Evolutionary conservation across 2,329 filamentous ascomycete species (phyloP), one percentile per base, ranked within the genome.

Genomic region (Hypomyces perniciosus): DNA sequence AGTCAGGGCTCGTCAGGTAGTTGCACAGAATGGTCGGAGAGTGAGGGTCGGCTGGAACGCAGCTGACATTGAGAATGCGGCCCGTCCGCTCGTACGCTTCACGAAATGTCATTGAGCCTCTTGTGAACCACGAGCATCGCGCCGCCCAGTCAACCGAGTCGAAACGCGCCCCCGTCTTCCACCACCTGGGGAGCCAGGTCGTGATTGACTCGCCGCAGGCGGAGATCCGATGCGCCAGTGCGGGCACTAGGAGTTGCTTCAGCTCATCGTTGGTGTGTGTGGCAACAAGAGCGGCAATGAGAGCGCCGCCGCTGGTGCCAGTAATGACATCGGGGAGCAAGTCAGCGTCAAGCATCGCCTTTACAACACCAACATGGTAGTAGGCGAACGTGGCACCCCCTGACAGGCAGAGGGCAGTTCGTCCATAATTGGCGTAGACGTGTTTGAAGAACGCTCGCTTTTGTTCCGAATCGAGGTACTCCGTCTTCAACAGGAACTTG

Each of bases 21-120:
- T 99, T 99, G 63, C 90, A 90, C 6, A 99, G 77, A 57, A 99
- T 96, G 0, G 90, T 84, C 7, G 81, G 92, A 40, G 89, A 95
- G 68, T 99, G 90, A 13, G 92, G 93, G 65, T 99, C 93, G 0
- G 92, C 91, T 1, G 93, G 93, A 2, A 99, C 90, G 66, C 93
- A 99, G 5, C 89, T 90, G 8, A 99, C 90, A 68, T 99, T 99
- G 46, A 99, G 77, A 55, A 97, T 93, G 20, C 93, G 86, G 0
- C 93, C 93, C 0, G 93, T 97, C 44, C 91, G 82, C 68, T 95
- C 84, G 66, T 95, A 97, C 3, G 93, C 93, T 71, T 99, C 93
- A 50, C 85, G 83, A 66, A 99, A 99, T 0, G 93, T 99, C 75
- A 92, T 86, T 39, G 88, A 95, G 31, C 93, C 93, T 58, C 84